Percentiles rank a stretch among this genome's conserved stretches.
Evolutionary conservation across 2,329 filamentous ascomycete genomes (phyloP).

Genomic region (Sporothrix sp.): DNA sequence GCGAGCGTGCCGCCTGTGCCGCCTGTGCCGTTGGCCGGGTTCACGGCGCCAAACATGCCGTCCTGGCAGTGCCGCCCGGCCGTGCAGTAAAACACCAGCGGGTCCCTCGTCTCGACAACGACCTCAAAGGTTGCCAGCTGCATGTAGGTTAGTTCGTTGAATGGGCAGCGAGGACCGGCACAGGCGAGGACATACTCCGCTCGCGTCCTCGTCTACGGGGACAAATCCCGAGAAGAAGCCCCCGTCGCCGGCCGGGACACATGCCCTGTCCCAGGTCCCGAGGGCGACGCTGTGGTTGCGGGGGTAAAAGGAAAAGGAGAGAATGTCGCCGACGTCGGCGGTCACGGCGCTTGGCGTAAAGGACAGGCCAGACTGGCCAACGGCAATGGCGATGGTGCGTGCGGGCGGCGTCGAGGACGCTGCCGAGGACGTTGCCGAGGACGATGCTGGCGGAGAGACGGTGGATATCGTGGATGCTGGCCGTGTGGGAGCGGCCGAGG

Average conservation of each 20-base stretch:
- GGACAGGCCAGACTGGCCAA: conserved; percentile 31
- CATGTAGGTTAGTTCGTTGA: no score
- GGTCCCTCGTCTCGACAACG: conserved; percentile 30
- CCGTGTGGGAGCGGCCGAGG: background rate
- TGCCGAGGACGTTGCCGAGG: background rate
- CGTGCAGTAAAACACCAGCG: conserved; percentile 38
- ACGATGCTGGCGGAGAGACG: background rate
- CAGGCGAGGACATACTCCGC: background rate
- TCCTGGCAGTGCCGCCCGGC: conserved; percentile 30
- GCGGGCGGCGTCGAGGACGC: background rate
- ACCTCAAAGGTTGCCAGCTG: conserved; percentile 31
- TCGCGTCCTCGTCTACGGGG: conserved; percentile 20
- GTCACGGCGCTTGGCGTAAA: conserved; percentile 36
- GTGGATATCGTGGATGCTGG: conserved; percentile 9
- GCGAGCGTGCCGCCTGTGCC: conserved; percentile 8
- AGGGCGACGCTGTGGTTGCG: conserved; percentile 41
- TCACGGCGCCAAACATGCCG: conserved; percentile 38
- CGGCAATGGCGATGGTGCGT: conserved; percentile 27
- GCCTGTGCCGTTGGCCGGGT: conserved; percentile 21
- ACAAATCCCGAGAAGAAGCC: conserved; percentile 41
- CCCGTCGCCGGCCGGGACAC: conserved; percentile 30
- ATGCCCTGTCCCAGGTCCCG: conserved; percentile 39
- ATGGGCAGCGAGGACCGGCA: background rate
- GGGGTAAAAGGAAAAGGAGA: conserved; percentile 44
- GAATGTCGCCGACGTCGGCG: conserved; percentile 36